Percentiles rank a stretch among this genome's conserved stretches.
Conservation (phyloP, 2,329 filamentous ascomycete species). For the Aspergillus sp. region DNA sequence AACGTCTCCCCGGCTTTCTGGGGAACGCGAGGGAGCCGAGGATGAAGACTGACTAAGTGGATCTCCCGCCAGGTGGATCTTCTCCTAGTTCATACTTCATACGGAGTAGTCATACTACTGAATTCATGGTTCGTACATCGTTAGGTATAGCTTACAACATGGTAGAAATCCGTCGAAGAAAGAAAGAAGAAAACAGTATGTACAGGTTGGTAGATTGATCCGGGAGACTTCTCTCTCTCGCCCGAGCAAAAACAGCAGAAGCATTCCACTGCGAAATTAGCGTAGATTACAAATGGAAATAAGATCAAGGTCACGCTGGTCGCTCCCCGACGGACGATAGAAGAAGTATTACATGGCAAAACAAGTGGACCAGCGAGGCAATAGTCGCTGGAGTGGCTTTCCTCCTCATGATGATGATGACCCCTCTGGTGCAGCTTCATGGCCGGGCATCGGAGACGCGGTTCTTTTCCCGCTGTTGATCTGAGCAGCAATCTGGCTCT, state of each 20-base stretch:
- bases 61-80: no score
- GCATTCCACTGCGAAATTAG: background rate
- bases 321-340: background rate
- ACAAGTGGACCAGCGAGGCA: slow-evolving; percentile 2
- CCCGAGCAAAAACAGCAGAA: background rate
- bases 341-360: background rate
- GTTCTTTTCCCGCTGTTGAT: slow-evolving; percentile 41
- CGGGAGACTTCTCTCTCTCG: background rate
- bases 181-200: background rate
- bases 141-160: background rate
- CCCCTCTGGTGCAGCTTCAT: slow-evolving; percentile 1
- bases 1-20: slow-evolving; percentile 15
- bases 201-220: background rate
- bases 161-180: background rate
- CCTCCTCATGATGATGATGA: slow-evolving; percentile 1
- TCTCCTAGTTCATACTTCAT: no score
- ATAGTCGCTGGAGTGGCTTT: slow-evolving; percentile 4
- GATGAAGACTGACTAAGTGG: background rate
- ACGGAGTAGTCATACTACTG: no score
- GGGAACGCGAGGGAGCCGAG: slow-evolving; percentile 2
- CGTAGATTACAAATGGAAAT: background rate
- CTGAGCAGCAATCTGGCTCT: slow-evolving; percentile 48
- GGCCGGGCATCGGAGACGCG: slow-evolving; percentile 12
- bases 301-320: background rate
- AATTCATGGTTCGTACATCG: no score